phyloP scores from a whole-genome alignment of 2,329 filamentous ascomycete species.

The Talaromyces sp. region DNA sequence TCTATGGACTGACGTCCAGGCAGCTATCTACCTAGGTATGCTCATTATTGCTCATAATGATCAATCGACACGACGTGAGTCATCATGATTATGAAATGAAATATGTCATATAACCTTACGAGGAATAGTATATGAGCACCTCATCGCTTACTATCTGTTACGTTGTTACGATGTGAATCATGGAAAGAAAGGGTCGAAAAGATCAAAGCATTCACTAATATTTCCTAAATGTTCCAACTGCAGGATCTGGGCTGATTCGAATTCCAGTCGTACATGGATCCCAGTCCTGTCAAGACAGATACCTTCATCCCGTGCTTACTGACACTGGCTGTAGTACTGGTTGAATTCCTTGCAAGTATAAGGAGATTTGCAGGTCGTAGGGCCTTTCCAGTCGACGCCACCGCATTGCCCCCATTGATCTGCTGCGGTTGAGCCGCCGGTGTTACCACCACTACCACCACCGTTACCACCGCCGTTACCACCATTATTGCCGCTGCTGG shows the following conservation, averaged over 20 bases:
- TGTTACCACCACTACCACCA: not conserved
- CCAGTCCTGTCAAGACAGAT: not conserved
- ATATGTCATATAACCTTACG: too few species aligned
- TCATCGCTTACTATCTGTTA: too few species aligned
- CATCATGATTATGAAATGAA: too few species aligned
- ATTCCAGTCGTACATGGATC: too few species aligned
- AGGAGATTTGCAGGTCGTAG: constrained; percentile 23
- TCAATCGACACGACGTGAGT: not conserved
- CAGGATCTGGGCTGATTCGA: too few species aligned
- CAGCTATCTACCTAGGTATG: not conserved
- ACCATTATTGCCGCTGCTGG: not conserved
- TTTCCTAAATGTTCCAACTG: too few species aligned
- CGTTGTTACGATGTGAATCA: too few species aligned
- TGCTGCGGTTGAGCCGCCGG: not conserved
- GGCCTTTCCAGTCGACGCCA: constrained; percentile 26
- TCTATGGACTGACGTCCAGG: too few species aligned
- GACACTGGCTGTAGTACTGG: constrained; percentile 28
- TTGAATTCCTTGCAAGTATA: constrained; percentile 24
- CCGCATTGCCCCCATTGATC: constrained; percentile 23
- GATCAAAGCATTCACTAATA: too few species aligned
- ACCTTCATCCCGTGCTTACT: constrained; percentile 14
- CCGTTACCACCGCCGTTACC: not conserved
- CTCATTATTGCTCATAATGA: constrained; percentile 7
- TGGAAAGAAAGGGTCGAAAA: too few species aligned
- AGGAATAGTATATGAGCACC: too few species aligned